These are phyloP conservation scores for Microcos paniculata DNA, from an alignment of 345 rosid species.

Conservation along the genomic window DNA sequence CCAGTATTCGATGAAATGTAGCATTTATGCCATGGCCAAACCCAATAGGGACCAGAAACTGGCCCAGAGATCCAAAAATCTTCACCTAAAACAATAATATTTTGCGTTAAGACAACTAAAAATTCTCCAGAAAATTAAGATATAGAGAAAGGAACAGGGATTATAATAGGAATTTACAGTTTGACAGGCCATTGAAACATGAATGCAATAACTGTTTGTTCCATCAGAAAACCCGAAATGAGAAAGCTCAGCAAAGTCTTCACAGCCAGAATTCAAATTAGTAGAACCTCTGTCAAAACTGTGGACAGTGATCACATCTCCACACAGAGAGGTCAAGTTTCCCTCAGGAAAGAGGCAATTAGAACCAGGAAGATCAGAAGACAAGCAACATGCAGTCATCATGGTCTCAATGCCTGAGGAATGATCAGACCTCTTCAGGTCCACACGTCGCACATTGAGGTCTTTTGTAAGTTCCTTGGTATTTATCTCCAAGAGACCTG, in stretches of 20 bases:
- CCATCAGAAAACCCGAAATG: conserved; percentile 25
- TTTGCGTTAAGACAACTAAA: conserved; percentile 16
- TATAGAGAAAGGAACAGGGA: conserved; percentile 2
- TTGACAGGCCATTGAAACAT: conserved; percentile 48
- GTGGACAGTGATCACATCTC: conserved; percentile 56
- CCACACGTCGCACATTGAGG: conserved; percentile 25
- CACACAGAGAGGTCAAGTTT: conserved; percentile 49
- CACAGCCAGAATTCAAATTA: conserved; percentile 22
- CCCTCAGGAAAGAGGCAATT: conserved; percentile 57
- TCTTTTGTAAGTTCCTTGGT: conserved; percentile 37
- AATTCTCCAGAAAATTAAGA: conserved; percentile 11
- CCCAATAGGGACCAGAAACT: conserved; percentile 59
- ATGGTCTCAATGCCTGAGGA: conserved; percentile 22
- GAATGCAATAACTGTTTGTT: conserved; percentile 38
- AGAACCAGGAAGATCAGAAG: conserved; percentile 30
- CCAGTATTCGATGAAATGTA: conserved; percentile 70
- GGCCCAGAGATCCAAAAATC: conserved; percentile 50
- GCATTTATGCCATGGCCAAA: conserved; percentile 69
- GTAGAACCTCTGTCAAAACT: conserved; percentile 29
- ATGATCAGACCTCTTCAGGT: conserved; percentile 25
- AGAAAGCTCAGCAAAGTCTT: conserved; percentile 24
- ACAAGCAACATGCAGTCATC: conserved; percentile 15
- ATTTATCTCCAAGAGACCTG: conserved; percentile 33
- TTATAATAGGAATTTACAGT: conserved; percentile 41
- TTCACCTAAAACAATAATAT: conserved; percentile 48